Evolutionary conservation across 495 filamentous ascomycete species (phyloP), one percentile per base, ranked within the genome.

Genomic region (Penicillium turbatum): DNA sequence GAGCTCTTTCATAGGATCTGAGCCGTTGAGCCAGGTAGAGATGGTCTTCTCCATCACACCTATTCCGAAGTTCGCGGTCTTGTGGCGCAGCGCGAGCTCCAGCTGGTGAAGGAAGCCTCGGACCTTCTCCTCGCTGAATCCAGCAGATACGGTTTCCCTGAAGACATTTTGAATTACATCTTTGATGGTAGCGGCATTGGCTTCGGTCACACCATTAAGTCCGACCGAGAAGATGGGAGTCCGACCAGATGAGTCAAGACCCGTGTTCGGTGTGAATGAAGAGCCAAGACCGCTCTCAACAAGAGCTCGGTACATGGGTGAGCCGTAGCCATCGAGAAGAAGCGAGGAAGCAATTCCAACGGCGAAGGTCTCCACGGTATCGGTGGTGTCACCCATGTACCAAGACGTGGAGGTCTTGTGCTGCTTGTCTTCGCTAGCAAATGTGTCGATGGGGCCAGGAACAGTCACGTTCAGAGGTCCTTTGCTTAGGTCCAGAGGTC

Each of bases 61-160:
- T 80, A 97, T 88, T 19, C 93, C 93, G 62, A 98, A 97, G 57
- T 87, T 87, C 31, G 93, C 87, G 1, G 89, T 96, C 71, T 97
- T 97, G 70, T 97, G 92, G 63, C 96, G 95, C 21, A 97, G 72
- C 9, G 82, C 77, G 31, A 98, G 77, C 62, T 98, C 93, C 9
- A 97, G 76, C 68, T 96, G 91, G 67, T 98, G 93, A 35, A 97
- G 79, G 61, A 93, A 86, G 15, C 93, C 93, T 53, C 95, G 89
- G 34, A 97, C 86, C 68, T 97, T 98, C 56, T 83, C 82, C 56
- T 83, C 78, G 35, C 91, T 90, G 63, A 98, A 97, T 2, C 93
- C 90, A 36, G 83, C 86, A 7, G 80, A 65, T 29, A 84, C 76
- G 13, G 82, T 76, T 11, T 86, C 82, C 34, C 73, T 72, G 51